Evolutionary conservation across 2,329 filamentous ascomycete species (phyloP), one percentile per base, ranked within the genome.

Genomic region (Xylaria sp.): DNA sequence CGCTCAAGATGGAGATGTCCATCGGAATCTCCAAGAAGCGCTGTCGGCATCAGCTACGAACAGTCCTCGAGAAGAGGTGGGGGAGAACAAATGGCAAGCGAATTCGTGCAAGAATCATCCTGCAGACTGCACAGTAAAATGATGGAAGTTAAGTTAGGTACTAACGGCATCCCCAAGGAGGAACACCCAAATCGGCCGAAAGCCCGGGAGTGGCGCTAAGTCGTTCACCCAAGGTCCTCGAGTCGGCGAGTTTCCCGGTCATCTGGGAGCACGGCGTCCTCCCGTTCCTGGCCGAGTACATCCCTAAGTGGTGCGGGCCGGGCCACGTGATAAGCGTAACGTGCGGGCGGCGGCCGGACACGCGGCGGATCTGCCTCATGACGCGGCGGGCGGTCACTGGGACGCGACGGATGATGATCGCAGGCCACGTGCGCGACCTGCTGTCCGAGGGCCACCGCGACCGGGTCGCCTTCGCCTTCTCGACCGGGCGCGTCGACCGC

Each of bases 241-340:
- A 76, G 26, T 63, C 63, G 1, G 66, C 70, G 0, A 72, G 63
- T 50, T 78, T 78, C 48, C 70, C 75, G 0, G 49, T 77, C 0
- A 56, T 76, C 4, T 78, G 75, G 66, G 76, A 78, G 45, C 75
- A 78, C 39, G 67, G 70, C 8, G 65, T 78, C 2, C 71, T 78
- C 1, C 76, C 76, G 2, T 78, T 78, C 50, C 66, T 78, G 0
- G 60, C 69, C 44, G 72, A 75, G 40, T 72, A 76, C 47, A 60
- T 78, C 24, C 74, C 74, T 2, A 70, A 69, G 29, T 77, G 74
- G 74, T 70, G 74, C 41, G 73, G 74, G 0, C 67, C 71, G 0
- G 69, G 70, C 6, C 73, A 78, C 47, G 67, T 72, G 44, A 66
- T 78, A 54, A 74, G 67, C 44, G 71, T 75, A 26, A 69, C 63